Conservation (phyloP, 768 basidiomycete genomes). For the Tulasnella sp. region DNA sequence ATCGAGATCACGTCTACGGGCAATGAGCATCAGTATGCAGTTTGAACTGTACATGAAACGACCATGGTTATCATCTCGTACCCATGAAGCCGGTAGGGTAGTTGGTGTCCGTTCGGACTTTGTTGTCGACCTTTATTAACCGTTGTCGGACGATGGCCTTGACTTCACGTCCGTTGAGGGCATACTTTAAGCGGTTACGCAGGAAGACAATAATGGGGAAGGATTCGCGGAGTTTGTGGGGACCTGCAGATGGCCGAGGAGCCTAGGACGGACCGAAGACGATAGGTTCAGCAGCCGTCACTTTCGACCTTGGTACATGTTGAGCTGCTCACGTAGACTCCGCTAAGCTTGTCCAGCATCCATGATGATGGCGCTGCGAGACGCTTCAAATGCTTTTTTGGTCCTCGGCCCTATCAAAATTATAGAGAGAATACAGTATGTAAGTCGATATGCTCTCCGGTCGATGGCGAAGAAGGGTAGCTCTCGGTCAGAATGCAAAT, state of each 20-base stretch:
- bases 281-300: conserved; percentile 2
- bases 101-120: conserved; percentile 95
- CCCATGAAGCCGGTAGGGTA: conserved; percentile 98
- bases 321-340: conserved; percentile 65
- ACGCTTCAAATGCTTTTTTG: conserved; percentile 98
- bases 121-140: conserved; percentile 95
- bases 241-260: conserved; percentile 94
- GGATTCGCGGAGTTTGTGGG: conserved; percentile 97
- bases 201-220: conserved; percentile 96
- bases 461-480: too few species aligned
- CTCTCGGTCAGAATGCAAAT: too few species aligned
- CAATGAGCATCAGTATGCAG: not conserved
- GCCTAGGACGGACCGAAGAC: conserved; percentile 42
- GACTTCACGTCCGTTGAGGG: conserved; percentile 93
- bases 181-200: conserved; percentile 98
- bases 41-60: not conserved
- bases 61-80: conserved; percentile 31
- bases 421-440: too few species aligned
- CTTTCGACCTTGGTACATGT: not conserved
- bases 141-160: conserved; percentile 91
- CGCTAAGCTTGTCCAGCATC: conserved; percentile 99
- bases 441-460: too few species aligned
- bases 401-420: conserved; percentile 75
- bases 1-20: conserved; percentile 83
- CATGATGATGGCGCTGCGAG: conserved; percentile 95